Conservation (phyloP, 176 grass and related monocot species). For the Elymus sibiricus region DNA sequence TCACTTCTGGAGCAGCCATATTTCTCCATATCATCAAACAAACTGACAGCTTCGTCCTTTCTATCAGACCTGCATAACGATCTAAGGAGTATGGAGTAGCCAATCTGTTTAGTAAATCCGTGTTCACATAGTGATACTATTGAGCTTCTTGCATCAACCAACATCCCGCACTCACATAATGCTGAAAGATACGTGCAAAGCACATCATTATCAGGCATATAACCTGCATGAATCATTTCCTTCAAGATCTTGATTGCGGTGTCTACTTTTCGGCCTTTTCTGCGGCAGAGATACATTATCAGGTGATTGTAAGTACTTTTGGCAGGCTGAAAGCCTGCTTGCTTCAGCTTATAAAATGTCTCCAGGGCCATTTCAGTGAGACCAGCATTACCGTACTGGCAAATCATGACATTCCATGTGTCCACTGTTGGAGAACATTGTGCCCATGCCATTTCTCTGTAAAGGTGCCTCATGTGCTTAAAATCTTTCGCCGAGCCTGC, state of each 20-base stretch:
- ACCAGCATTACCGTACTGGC: slow-evolving; percentile 80
- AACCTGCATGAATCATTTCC: slow-evolving; percentile 64
- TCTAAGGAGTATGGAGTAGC: slow-evolving; percentile 65
- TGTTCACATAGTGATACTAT: slow-evolving; percentile 50
- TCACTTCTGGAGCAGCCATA: slow-evolving; percentile 51
- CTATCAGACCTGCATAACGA: slow-evolving; percentile 64
- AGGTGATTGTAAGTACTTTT: slow-evolving; percentile 64
- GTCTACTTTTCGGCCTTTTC: slow-evolving; percentile 67
- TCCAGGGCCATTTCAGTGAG: slow-evolving; percentile 66
- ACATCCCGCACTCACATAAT: slow-evolving; percentile 67
- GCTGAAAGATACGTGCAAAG: slow-evolving; percentile 56
- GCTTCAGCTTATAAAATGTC: slow-evolving; percentile 67
- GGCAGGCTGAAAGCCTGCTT: slow-evolving; percentile 46
- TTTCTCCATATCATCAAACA: slow-evolving; percentile 47
- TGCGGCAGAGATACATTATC: slow-evolving; percentile 64
- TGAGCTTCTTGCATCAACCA: slow-evolving; percentile 50
- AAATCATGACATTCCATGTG: slow-evolving; percentile 86
- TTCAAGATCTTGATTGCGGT: slow-evolving; percentile 64
- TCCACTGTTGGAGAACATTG: slow-evolving; percentile 47
- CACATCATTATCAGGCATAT: slow-evolving; percentile 49
- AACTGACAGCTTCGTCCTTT: slow-evolving; percentile 55
- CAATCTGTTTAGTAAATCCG: slow-evolving; percentile 56
- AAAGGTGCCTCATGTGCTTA: slow-evolving; percentile 78
- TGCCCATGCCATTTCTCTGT: slow-evolving; percentile 68
- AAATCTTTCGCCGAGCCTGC: slow-evolving; percentile 81